Evolutionary conservation across 495 filamentous ascomycete genomes (phyloP), one percentile per base, ranked within the genome.

Genomic region (Neurospora sublineolata): DNA sequence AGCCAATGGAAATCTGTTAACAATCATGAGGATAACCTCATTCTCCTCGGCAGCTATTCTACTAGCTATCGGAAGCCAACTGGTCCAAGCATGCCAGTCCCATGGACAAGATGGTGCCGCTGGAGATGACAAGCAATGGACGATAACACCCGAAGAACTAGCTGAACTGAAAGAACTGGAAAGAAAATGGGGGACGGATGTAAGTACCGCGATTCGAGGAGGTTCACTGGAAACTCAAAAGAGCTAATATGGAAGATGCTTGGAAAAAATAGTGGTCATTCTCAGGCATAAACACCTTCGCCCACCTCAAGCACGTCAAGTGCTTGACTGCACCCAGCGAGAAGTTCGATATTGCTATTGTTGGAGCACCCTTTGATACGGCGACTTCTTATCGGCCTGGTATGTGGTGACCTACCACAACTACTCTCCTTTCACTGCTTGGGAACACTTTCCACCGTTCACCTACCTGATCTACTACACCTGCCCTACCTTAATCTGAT

Each of bases 321-420:
- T 95, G 92, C 75, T 83, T 95, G 3, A 89, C 89, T 38, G 86
- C 87, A 67, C 91, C 90, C 0, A 81, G 86, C 42, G 86, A 86
- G 73, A 77, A 80, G 36, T 94, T 89, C 74, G 93, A 96, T 77
- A 93, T 96, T 73, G 93, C 85, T 39, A 87, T 96, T 68, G 87
- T 96, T 68, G 93, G 93, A 2, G 92, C 88, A 1, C 93, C 93
- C 0, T 96, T 96, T 76, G 93, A 96, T 78, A 94, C 92, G 1
- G 91, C 92, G 20, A 90, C 92, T 20, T 89, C 83, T 74, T 94
- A 94, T 81, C 83, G 93, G 74, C 93, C 93, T 68, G 91, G 91
- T 89, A 79, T 52, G 82, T n/a, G 72, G 46, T 33, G 30, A 33
- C 27, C 27, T 27, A 67, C 36, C 38, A 39, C n/a, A n/a, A n/a